A percentile compares a stretch with the other conserved stretches of the same genome.
phyloP scores from a whole-genome alignment of 2,329 filamentous ascomycete species.

The Zopfia rhizophila region DNA sequence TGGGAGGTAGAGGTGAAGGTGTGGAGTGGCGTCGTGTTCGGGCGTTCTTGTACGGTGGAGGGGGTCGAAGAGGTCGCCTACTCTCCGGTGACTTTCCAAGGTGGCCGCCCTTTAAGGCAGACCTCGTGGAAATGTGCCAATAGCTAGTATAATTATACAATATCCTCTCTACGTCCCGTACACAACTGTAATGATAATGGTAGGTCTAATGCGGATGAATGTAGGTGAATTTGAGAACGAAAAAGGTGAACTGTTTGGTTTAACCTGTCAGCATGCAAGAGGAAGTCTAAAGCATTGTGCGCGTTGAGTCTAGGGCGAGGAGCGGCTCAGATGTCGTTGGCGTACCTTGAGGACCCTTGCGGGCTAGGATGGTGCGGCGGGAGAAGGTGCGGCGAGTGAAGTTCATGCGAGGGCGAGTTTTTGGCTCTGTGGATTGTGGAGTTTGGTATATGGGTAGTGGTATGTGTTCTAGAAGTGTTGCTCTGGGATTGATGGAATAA shows the following conservation, averaged over 20 bases:
- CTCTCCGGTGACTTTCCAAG: constrained; percentile 21
- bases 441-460: constrained; percentile 7
- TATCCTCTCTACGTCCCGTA: constrained; percentile 21
- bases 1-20: constrained; percentile 22
- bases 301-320: neutral
- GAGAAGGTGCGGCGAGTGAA: constrained; percentile 18
- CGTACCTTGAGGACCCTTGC: constrained; percentile 28
- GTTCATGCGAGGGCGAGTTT: constrained; percentile 10
- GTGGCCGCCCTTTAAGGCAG: constrained; percentile 30
- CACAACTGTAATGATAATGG: constrained; percentile 21
- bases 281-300: no score
- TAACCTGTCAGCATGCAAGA: no score
- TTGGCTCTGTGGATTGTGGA: constrained; percentile 2
- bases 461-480: constrained; percentile 9
- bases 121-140: constrained; percentile 26
- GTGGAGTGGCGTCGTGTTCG: constrained; percentile 12
- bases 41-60: constrained; percentile 9
- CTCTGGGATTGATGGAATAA: constrained; percentile 14
- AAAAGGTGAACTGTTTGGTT: no score
- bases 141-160: constrained; percentile 27
- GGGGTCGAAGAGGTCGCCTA: constrained; percentile 13
- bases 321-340: no score
- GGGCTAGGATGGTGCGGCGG: constrained; percentile 22
- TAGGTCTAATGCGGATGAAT: constrained; percentile 1
- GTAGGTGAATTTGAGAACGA: no score